Conservation (phyloP, 2,329 filamentous ascomycete species). For the Fonsecaea pugnacius region DNA sequence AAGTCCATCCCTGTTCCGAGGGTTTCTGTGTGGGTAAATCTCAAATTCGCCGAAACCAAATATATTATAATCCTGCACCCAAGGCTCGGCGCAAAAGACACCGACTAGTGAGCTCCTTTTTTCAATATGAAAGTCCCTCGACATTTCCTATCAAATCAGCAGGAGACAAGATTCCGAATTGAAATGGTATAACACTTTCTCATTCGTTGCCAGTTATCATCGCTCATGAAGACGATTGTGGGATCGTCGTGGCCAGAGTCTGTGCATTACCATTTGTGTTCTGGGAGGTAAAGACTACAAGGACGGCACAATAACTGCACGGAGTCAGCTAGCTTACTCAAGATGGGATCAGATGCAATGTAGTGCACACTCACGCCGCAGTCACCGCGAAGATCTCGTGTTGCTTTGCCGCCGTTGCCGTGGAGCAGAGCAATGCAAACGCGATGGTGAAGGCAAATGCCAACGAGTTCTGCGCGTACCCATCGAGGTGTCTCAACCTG, state of each 20-base stretch:
- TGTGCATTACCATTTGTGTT: slow-evolving; percentile 1
- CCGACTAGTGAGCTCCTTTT: not conserved
- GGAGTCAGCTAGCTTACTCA: not conserved
- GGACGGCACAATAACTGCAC: slow-evolving; percentile 25
- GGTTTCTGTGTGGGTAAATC: not conserved
- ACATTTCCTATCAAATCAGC: not conserved
- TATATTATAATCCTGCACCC: not conserved
- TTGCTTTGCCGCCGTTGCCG: slow-evolving; percentile 21
- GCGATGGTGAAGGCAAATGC: slow-evolving; percentile 14
- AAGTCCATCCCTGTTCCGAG: not conserved
- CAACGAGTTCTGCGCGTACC: slow-evolving; percentile 20
- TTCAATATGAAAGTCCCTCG: not conserved
- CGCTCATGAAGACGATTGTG: not conserved
- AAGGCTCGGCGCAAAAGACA: not conserved
- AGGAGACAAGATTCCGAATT: not conserved
- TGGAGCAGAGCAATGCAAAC: slow-evolving; percentile 25
- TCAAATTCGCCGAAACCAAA: not conserved
- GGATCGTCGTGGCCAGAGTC: not conserved
- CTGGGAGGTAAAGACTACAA: slow-evolving; percentile 24
- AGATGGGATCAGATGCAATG: not conserved
- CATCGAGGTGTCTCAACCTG: slow-evolving; percentile 11
- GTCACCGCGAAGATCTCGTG: slow-evolving; percentile 27
- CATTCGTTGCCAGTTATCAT: too few relatives aligned
- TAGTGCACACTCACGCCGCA: slow-evolving; percentile 27
- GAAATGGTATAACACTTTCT: not conserved